Conservation (phyloP, 371 early-diverging fungal genomes). For the Actinomortierella wolfii region DNA sequence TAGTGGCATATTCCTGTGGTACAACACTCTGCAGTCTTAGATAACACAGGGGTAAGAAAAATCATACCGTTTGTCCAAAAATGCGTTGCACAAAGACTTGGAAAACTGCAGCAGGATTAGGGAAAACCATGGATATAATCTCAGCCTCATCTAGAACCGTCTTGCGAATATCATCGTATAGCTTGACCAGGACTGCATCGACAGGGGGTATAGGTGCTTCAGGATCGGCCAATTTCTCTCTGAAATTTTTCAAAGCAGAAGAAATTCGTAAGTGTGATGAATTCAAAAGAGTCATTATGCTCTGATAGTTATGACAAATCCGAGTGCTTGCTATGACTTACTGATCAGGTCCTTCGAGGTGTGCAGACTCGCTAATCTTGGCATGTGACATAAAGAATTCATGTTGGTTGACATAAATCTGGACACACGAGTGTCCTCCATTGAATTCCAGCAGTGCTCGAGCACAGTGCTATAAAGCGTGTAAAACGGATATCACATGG, state of each 20-base stretch:
- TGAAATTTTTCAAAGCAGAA: too few relatives aligned
- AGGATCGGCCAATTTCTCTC: conserved; percentile 55
- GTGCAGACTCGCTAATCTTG: conserved; percentile 61
- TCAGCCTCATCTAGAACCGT: conserved; percentile 87
- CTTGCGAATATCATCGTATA: conserved; percentile 83
- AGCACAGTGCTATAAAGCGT: conserved; percentile 71
- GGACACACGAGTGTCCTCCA: conserved; percentile 93
- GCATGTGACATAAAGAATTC: conserved; percentile 90
- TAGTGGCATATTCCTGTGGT: too few relatives aligned
- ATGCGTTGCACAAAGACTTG: conserved; percentile 92
- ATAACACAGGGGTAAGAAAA: too few relatives aligned
- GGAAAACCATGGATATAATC: conserved; percentile 89
- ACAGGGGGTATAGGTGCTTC: conserved; percentile 66
- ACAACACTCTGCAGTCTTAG: too few relatives aligned
- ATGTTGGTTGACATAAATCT: conserved; percentile 95
- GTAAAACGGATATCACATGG: neutral
- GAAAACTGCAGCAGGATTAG: conserved; percentile 89
- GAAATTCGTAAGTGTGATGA: too few relatives aligned
- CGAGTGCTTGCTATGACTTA: conserved; percentile 8
- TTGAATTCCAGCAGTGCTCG: conserved; percentile 91
- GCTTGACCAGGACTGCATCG: conserved; percentile 76
- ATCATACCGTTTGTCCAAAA: conserved; percentile 91
- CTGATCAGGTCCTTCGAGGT: conserved; percentile 39
- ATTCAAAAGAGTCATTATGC: neutral
- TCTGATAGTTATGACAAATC: neutral